Percentiles rank a stretch among this genome's conserved stretches.
Conservation (phyloP, 805 yeast species). For the Cyberlindnera euphorbiiphila region DNA sequence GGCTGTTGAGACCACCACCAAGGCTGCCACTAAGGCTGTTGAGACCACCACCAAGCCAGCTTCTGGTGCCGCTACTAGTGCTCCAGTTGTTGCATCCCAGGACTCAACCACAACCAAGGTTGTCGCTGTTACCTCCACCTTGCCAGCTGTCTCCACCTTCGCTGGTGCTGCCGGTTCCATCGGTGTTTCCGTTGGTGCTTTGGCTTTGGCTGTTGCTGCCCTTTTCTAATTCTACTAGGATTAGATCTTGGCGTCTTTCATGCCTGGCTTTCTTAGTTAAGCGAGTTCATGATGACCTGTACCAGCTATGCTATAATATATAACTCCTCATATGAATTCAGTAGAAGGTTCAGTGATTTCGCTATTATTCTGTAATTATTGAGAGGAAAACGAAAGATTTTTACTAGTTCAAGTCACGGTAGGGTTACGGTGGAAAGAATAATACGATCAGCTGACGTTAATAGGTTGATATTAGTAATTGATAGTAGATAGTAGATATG, state of each 20-base stretch:
- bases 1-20: constrained; percentile 25
- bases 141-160: constrained; percentile 2
- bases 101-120: constrained; percentile 1
- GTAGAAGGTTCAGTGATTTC: too few relatives aligned
- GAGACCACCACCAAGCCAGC: constrained; percentile 19
- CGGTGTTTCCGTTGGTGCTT: constrained; percentile 6
- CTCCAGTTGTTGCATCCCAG: background rate
- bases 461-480: too few relatives aligned
- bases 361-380: background rate
- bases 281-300: too few relatives aligned
- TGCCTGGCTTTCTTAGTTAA: too few relatives aligned
- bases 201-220: constrained; percentile 8
- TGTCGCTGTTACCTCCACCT: constrained; percentile 1
- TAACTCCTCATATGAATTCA: too few relatives aligned
- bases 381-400: background rate
- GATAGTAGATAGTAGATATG: too few relatives aligned
- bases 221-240: constrained; percentile 3
- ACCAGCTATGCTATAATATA: background rate
- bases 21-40: constrained; percentile 27
- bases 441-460: too few relatives aligned
- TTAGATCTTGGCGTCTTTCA: too few relatives aligned
- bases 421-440: too few relatives aligned
- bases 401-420: too few relatives aligned
- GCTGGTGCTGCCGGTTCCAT: constrained; percentile 5
- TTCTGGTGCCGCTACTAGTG: too few relatives aligned